Base-by-base conservation (phyloP, 2,329 filamentous ascomycete species). In the Trichoderma sp. region DNA sequence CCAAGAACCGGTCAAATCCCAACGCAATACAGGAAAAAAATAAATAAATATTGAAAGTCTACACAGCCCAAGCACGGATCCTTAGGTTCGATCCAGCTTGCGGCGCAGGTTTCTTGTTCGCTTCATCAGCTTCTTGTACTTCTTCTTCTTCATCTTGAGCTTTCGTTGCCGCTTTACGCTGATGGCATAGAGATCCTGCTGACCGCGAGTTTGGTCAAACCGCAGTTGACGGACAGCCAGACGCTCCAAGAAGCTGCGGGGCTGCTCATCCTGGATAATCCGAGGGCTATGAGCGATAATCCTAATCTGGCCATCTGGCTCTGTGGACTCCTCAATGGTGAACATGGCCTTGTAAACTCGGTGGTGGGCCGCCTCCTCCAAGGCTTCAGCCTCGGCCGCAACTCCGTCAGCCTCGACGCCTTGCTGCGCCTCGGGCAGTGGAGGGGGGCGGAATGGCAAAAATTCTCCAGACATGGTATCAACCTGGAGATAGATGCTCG, bases 131-230 rank as follows among this genome's bases (percentile, higher is more conserved):
- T 99, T 99, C 93, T 97, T 98, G 82, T 97, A 97, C 89, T 99
- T 99, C 87, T 98, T 94, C 88, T 98, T 99, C 92, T 99, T 99
- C 94, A 99, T 99, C 88, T 93, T 97, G 76, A 97, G 83, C 83
- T 95, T 96, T 77, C 93, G 86, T 81, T 97, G 93, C 79, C 95
- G 87, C 85, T 90, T 93, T 73, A 97, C 94, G 77, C 92, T 97
- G 77, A 99, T 93, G 71, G 93, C 87, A 70, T 90, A 82, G 90
- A 97, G 94, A 73, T 82, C 80, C 68, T 78, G 79, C 71, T 81
- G 81, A 65, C 80, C 80, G 70, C 84, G 81, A 61, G 82, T 80
- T 66, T 87, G 84, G 70, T 88, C 84, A 68, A 86, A 87, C 69
- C 81, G 84, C 73, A 88, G 78, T 79, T 90, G 87, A 70, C 90